Percentiles rank a stretch among this genome's conserved stretches.
phyloP scores from a whole-genome alignment of 1,284 basidiomycete species.

The Coriolopsis trogii region DNA sequence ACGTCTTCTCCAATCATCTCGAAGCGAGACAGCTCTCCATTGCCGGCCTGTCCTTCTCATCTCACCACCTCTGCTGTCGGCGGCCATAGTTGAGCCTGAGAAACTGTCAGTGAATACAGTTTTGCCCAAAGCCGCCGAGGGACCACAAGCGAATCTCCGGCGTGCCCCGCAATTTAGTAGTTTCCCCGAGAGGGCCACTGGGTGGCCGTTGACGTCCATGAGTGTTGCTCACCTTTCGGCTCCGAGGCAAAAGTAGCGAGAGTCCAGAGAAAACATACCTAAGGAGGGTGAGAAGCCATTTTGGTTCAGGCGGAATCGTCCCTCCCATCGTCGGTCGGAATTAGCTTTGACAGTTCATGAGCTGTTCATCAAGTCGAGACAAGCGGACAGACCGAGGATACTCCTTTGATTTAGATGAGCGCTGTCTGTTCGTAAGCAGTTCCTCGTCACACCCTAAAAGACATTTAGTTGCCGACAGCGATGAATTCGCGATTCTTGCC shows the following conservation, averaged over 20 bases:
- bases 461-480: too few relatives aligned
- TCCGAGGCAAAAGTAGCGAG: constrained; percentile 3
- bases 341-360: not conserved
- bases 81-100: constrained; percentile 18
- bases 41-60: constrained; percentile 16
- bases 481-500: too few relatives aligned
- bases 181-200: too few relatives aligned
- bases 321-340: too few relatives aligned
- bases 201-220: not conserved
- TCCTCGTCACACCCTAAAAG: too few relatives aligned
- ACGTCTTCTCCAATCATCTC: constrained; percentile 5
- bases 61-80: constrained; percentile 12
- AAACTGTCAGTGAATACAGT: not conserved
- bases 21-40: constrained; percentile 13
- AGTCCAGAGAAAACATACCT: not conserved
- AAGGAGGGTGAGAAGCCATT: not conserved
- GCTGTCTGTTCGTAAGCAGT: too few relatives aligned
- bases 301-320: too few relatives aligned
- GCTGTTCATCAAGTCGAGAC: too few relatives aligned
- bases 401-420: too few relatives aligned
- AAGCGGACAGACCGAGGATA: too few relatives aligned
- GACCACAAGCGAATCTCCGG: constrained; percentile 14
- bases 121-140: constrained; percentile 20
- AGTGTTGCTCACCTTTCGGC: constrained; percentile 1
- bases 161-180: not conserved